A percentile compares a stretch with the other conserved stretches of the same genome.
These are phyloP conservation scores for Naganishia vaughanmartiniae DNA, from an alignment of 768 basidiomycete genomes.

Conservation along the genomic window DNA sequence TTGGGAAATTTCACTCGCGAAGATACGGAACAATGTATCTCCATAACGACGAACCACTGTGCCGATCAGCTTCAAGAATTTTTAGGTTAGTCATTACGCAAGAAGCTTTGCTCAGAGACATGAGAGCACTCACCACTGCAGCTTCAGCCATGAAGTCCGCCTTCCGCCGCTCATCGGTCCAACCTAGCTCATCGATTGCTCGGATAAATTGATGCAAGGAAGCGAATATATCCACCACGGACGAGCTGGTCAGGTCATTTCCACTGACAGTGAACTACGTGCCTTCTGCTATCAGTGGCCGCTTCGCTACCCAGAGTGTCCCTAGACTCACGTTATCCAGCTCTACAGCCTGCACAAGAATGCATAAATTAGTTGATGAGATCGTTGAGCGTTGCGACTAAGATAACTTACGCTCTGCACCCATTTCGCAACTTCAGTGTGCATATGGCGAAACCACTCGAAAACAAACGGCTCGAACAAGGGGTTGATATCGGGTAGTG, in stretches of 20 bases:
- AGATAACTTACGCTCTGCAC: slow-evolving; percentile 71
- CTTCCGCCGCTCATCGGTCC: slow-evolving; percentile 85
- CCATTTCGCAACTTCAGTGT: slow-evolving; percentile 88
- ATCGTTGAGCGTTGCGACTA: too few relatives aligned
- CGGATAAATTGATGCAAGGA: slow-evolving; percentile 85
- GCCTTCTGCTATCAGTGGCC: slow-evolving; percentile 23
- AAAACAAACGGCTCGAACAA: slow-evolving; percentile 86
- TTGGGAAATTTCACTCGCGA: slow-evolving; percentile 57
- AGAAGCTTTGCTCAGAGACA: slow-evolving; percentile 6
- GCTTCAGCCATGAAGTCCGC: slow-evolving; percentile 85
- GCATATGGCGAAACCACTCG: slow-evolving; percentile 83
- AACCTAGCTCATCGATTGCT: slow-evolving; percentile 83
- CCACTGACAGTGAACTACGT: slow-evolving; percentile 6
- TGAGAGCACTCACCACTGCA: slow-evolving; percentile 64
- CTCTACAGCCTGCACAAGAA: slow-evolving; percentile 64
- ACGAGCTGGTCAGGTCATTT: slow-evolving; percentile 69
- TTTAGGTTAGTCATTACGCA: slow-evolving; percentile 75
- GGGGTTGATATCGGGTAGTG: slow-evolving; percentile 36
- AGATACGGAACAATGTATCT: slow-evolving; percentile 76
- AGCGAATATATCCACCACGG: slow-evolving; percentile 92
- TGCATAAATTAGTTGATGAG: not conserved
- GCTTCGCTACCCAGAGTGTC: not conserved
- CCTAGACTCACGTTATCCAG: slow-evolving; percentile 66
- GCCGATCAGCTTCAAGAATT: slow-evolving; percentile 62
- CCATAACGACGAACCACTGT: slow-evolving; percentile 65